Conservation (phyloP, 306 rosid species). For the Gynostemma pentaphyllum region DNA sequence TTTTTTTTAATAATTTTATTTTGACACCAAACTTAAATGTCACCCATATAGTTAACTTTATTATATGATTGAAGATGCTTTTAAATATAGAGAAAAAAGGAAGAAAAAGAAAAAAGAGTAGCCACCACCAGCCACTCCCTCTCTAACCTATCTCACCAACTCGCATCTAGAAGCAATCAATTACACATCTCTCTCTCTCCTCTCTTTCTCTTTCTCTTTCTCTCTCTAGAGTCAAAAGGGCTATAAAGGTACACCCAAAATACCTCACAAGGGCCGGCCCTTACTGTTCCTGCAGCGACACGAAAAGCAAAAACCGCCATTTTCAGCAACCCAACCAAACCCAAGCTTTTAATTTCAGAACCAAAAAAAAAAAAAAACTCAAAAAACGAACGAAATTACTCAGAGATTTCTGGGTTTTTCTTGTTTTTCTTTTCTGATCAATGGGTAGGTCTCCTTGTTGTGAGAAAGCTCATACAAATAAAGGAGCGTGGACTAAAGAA, state of each 20-base stretch:
- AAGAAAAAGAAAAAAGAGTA: not conserved
- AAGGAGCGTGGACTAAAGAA: slow-evolving; percentile 98
- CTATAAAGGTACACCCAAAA: slow-evolving; percentile 48
- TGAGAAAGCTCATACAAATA: slow-evolving; percentile 95
- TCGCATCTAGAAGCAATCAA: slow-evolving; percentile 92
- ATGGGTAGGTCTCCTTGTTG: slow-evolving; percentile 98
- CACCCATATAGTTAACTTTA: slow-evolving; percentile 29
- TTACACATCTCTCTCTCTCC: too few relatives aligned
- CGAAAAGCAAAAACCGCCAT: slow-evolving; percentile 16
- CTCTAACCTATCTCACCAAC: slow-evolving; percentile 97
- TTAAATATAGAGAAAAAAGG: slow-evolving; percentile 29
- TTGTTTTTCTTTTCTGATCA: not conserved
- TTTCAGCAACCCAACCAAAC: slow-evolving; percentile 18
- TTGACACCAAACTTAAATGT: slow-evolving; percentile 80
- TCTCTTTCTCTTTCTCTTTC: not conserved
- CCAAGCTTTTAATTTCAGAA: too few relatives aligned
- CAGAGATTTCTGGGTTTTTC: not conserved
- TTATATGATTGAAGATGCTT: slow-evolving; percentile 26
- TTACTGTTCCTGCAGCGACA: slow-evolving; percentile 32
- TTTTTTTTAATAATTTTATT: too few relatives aligned
- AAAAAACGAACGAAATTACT: not conserved
- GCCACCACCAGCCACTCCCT: slow-evolving; percentile 48
- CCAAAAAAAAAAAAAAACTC: not conserved
- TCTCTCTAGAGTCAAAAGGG: slow-evolving; percentile 48
- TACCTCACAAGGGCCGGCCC: slow-evolving; percentile 34